These are phyloP conservation scores for Neckera pumila DNA, from an alignment of 225 moss, liverwort and hornwort genomes.

Conservation along the genomic window DNA sequence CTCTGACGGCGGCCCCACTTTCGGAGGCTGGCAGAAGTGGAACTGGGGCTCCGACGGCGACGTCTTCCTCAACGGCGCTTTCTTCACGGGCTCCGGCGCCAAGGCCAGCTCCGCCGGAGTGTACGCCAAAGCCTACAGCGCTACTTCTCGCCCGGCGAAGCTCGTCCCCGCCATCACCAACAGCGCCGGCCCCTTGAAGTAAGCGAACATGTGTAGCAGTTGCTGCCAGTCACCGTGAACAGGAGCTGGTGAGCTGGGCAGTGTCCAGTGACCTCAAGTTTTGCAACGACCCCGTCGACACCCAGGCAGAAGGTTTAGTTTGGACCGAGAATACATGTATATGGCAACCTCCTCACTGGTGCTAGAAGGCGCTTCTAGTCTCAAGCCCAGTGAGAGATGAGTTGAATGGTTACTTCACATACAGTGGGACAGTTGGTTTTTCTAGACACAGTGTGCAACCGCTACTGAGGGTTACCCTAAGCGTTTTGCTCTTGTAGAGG, in stretches of 20 bases:
- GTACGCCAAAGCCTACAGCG: slow-evolving; percentile 6
- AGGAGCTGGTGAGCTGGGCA: not conserved
- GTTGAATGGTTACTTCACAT: not conserved
- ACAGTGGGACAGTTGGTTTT: not conserved
- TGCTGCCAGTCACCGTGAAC: not conserved
- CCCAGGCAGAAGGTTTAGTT: not conserved
- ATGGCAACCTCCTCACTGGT: not conserved
- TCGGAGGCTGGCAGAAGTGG: slow-evolving; percentile 17
- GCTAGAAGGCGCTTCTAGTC: not conserved
- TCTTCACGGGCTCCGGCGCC: slow-evolving; percentile 21
- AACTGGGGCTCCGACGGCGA: slow-evolving; percentile 23
- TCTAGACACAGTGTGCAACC: not conserved
- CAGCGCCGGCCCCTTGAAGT: slow-evolving; percentile 6
- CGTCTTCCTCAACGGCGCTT: slow-evolving; percentile 10
- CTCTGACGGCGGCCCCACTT: not conserved
- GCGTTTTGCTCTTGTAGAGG: not conserved
- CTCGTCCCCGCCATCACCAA: slow-evolving; percentile 11
- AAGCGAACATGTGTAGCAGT: not conserved
- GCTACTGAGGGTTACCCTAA: not conserved
- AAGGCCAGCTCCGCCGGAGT: not conserved
- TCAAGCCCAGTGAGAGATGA: not conserved
- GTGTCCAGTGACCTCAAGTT: not conserved
- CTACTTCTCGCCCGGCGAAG: not conserved
- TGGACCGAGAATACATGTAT: not conserved
- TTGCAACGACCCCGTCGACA: not conserved